A percentile compares a stretch with the other conserved stretches of the same genome.
These are phyloP conservation scores for Trichoderma sp. DNA, from an alignment of 2,329 filamentous ascomycete species.

Conservation along the genomic window DNA sequence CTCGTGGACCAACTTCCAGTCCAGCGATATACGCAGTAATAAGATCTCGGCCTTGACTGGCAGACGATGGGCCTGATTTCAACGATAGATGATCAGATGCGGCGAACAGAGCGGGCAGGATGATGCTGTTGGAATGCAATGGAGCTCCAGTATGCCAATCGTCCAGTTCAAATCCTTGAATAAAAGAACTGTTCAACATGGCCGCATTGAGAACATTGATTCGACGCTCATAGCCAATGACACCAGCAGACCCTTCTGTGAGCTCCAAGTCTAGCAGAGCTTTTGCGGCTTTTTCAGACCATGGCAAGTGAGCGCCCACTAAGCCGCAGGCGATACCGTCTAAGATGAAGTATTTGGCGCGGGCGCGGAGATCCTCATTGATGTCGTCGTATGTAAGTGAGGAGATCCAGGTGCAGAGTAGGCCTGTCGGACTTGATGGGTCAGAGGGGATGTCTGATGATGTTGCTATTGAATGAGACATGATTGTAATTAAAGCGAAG, in stretches of 20 bases:
- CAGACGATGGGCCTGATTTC: background rate
- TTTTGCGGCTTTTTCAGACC: constrained; percentile 41
- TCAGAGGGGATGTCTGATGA: background rate
- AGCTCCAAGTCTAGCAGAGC: constrained; percentile 38
- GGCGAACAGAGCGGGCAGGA: constrained; percentile 45
- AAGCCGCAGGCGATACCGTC: constrained; percentile 46
- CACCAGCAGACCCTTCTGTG: constrained; percentile 31
- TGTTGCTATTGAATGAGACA: background rate
- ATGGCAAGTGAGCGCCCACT: constrained; percentile 44
- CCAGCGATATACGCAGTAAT: constrained; percentile 43
- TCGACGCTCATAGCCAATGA: constrained; percentile 35
- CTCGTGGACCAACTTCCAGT: constrained; percentile 43
- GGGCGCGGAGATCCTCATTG: constrained; percentile 35
- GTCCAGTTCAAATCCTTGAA: constrained; percentile 48
- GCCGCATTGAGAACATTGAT: constrained; percentile 42
- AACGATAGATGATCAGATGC: constrained; percentile 30
- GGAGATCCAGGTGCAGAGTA: constrained; percentile 37
- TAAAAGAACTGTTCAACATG: constrained; percentile 45
- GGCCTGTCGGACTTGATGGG: constrained; percentile 15
- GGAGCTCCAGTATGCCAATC: constrained; percentile 46
- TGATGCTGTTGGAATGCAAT: constrained; percentile 41
- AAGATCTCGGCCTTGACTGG: constrained; percentile 34
- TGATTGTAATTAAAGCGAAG: background rate
- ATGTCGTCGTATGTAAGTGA: constrained; percentile 33
- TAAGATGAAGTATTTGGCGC: constrained; percentile 46